A percentile compares a stretch with the other conserved stretches of the same genome.
Evolutionary conservation across 78 protist species (phyloP).

Genomic region (Speleostelium caveatum): DNA sequence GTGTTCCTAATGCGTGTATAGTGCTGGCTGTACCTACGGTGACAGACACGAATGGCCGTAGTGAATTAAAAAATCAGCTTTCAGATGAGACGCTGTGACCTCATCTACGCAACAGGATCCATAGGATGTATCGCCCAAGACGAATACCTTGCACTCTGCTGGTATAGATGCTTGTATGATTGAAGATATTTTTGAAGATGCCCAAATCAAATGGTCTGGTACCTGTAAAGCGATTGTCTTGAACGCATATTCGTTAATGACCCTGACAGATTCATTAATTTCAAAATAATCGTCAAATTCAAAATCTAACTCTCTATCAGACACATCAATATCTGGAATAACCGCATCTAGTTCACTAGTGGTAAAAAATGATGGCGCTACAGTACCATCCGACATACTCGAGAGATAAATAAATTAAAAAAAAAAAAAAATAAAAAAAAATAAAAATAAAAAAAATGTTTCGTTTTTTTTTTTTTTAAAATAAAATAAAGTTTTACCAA

Average conservation of each 20-base stretch:
- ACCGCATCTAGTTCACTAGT: too few species aligned
- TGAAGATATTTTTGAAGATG: constrained; percentile 20
- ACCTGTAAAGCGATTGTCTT: constrained; percentile 59
- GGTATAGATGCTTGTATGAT: not conserved
- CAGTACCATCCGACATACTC: not conserved
- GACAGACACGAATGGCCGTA: constrained; percentile 80
- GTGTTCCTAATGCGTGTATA: not conserved
- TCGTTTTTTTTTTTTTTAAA: not conserved
- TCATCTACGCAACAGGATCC: constrained; percentile 81
- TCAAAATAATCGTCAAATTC: constrained; percentile 38
- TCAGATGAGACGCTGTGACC: constrained; percentile 52
- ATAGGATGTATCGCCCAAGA: constrained; percentile 74
- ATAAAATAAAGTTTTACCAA: too few species aligned
- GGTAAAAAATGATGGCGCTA: too few species aligned
- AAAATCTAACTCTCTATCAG: too few species aligned
- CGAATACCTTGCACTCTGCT: constrained; percentile 9
- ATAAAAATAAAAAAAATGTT: not conserved
- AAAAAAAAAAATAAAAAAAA: not conserved
- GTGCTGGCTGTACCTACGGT: constrained; percentile 24
- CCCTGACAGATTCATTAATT: constrained; percentile 9
- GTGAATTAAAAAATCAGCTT: constrained; percentile 66
- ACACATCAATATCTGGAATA: too few species aligned
- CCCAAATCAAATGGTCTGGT: constrained; percentile 70
- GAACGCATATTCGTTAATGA: constrained; percentile 29
- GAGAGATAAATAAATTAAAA: not conserved